Conservation (phyloP, 768 basidiomycete species). For the Suillus discolor region DNA sequence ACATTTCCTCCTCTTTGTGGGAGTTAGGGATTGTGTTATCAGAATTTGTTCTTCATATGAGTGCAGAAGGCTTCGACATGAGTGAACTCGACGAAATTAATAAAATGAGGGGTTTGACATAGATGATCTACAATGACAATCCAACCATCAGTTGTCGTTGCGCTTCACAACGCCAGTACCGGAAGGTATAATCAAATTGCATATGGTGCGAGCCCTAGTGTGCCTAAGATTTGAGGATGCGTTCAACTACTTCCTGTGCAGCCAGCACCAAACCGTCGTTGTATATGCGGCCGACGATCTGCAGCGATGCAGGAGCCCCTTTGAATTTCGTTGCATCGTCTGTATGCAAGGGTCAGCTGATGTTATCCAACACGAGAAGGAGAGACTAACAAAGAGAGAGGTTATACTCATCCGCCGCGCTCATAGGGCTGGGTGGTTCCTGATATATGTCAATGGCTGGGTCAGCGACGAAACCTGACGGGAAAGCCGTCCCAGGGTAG, state of each 20-base stretch:
- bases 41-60: not conserved
- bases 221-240: constrained; percentile 23
- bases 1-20: too few species aligned
- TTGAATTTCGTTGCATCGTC: constrained; percentile 24
- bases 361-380: not conserved
- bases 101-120: not conserved
- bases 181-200: not conserved
- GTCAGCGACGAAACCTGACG: constrained; percentile 28
- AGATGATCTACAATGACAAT: not conserved
- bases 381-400: constrained; percentile 19
- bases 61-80: not conserved
- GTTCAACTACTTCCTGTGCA: constrained; percentile 26
- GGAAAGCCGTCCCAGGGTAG: constrained; percentile 42
- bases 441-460: constrained; percentile 21
- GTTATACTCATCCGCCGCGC: constrained; percentile 27
- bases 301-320: constrained; percentile 23
- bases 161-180: not conserved
- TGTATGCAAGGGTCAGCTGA: constrained; percentile 13
- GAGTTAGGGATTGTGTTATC: too few species aligned
- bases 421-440: constrained; percentile 12
- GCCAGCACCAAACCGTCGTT: constrained; percentile 30
- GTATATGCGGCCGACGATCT: constrained; percentile 27
- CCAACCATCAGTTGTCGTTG: not conserved
- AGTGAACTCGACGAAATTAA: not conserved
- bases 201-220: not conserved